phyloP scores from a whole-genome alignment of 2,329 filamentous ascomycete genomes.

The Trichoderma guizhouense region DNA sequence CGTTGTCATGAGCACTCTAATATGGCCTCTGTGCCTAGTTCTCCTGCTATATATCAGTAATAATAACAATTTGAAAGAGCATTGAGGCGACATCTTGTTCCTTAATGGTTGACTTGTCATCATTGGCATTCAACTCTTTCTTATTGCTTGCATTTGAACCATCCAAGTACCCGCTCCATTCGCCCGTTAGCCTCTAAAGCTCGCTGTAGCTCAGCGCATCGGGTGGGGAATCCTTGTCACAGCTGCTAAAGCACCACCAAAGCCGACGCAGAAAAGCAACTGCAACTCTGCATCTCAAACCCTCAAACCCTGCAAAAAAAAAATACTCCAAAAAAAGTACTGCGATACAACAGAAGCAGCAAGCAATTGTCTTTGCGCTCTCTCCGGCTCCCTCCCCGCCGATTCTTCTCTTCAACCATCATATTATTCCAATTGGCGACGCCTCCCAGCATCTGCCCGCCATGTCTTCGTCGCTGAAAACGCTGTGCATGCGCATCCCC shows the following conservation, averaged over 20 bases:
- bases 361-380: not conserved
- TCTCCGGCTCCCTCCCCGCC: not conserved
- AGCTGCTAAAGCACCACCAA: not conserved
- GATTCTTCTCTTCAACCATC: not conserved
- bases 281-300: not conserved
- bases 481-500: slow-evolving; percentile 33
- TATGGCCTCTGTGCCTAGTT: not conserved
- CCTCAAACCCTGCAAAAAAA: not conserved
- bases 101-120: not conserved
- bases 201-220: not conserved
- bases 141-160: not conserved
- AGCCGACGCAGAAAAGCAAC: not conserved
- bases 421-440: not conserved
- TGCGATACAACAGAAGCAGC: not conserved
- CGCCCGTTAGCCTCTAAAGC: not conserved
- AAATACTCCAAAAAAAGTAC: not conserved
- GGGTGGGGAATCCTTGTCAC: not conserved
- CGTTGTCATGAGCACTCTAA: not conserved
- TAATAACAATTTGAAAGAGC: not conserved
- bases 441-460: not conserved
- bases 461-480: slow-evolving; percentile 34
- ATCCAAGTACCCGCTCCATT: not conserved
- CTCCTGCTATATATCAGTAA: not conserved
- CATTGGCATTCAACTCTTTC: not conserved
- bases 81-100: not conserved